phyloP scores from a whole-genome alignment of 1,139 yeast genomes.

The Debaryomycetaceae sp. region DNA sequence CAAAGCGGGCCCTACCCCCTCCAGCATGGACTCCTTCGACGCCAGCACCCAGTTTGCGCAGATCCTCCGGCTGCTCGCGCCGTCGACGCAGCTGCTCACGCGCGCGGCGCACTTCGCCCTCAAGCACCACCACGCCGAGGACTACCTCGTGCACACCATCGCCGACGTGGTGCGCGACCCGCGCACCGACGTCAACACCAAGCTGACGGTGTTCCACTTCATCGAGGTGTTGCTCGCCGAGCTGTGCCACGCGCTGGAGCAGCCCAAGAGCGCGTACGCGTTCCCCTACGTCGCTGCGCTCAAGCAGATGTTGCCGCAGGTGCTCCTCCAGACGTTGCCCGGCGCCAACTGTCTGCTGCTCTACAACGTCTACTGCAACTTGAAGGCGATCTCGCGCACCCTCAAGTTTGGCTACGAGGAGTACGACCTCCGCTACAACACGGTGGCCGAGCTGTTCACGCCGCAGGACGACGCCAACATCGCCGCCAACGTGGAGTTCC shows the following conservation, averaged over 20 bases:
- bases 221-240: constrained; percentile 53
- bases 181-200: constrained; percentile 49
- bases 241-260: constrained; percentile 29
- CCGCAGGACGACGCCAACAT: constrained; percentile 33
- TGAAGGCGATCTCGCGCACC: constrained; percentile 34
- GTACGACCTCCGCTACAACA: constrained; percentile 23
- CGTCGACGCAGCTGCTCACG: constrained; percentile 54
- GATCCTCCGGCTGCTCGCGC: constrained; percentile 55
- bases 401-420: constrained; percentile 28
- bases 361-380: constrained; percentile 35
- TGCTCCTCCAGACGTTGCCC: constrained; percentile 50
- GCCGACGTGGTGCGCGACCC: constrained; percentile 58
- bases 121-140: constrained; percentile 57
- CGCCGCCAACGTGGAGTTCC: constrained; percentile 30
- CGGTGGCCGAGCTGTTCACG: constrained; percentile 24
- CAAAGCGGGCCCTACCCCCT: background rate
- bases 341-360: constrained; percentile 48
- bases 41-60: constrained; percentile 67
- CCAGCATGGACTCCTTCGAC: constrained; percentile 71
- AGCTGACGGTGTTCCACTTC: constrained; percentile 66
- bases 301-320: constrained; percentile 37
- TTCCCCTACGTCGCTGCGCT: constrained; percentile 48
- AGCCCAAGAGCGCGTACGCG: constrained; percentile 25
- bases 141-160: constrained; percentile 68
- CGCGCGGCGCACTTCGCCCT: constrained; percentile 59